Evolutionary conservation across 1,284 basidiomycete genomes (phyloP), one percentile per base, ranked within the genome.

Genomic region (Meira miltonrushii): DNA sequence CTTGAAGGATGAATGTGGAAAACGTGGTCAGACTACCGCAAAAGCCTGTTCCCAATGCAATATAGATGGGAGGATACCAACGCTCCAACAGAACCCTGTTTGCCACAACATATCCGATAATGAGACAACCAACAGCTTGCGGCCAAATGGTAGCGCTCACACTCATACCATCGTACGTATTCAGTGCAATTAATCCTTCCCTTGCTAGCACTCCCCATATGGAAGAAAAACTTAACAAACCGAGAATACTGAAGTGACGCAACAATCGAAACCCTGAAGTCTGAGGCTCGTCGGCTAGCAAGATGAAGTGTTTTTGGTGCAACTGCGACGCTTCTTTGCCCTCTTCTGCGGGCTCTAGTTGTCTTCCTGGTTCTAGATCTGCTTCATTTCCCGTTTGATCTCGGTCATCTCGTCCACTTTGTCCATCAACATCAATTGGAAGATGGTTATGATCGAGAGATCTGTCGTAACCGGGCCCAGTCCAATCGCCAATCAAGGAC

Each of bases 1-100:
- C 81, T 64, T 92, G 88, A 9, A 91, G 75, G 79, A 96, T 91
- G 94, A 95, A 98, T n/a, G 87, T 85, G 3, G 92, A 95, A 80
- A 97, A 98, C 0, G 93, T 97, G 3, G 95, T 99, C 66, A 96
- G 80, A 4, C 90, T 94, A 1, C 94, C 95, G 73, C 94, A 97
- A 76, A 95, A 90, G 3, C 93, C 93, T 47, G 93, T 96, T 0
- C 91, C 90, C 17, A 94, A 78, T 43, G 89, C 91, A 4, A 88
- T 89, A 78, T 92, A 94, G 9, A 94, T 73, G 0, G 92, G 68
- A 10, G 70, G 61, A 44, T 72, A 72, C 64, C 60, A 60, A 6
- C 47, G 53, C 51, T 76, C 69, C 37, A 76, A 54, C 13, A 61
- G 55, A 23, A 46, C 44, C 23, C 61, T 48, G 25, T 73, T 72